phyloP scores from a whole-genome alignment of 2,329 filamentous ascomycete genomes.

The Hortaea werneckii region DNA sequence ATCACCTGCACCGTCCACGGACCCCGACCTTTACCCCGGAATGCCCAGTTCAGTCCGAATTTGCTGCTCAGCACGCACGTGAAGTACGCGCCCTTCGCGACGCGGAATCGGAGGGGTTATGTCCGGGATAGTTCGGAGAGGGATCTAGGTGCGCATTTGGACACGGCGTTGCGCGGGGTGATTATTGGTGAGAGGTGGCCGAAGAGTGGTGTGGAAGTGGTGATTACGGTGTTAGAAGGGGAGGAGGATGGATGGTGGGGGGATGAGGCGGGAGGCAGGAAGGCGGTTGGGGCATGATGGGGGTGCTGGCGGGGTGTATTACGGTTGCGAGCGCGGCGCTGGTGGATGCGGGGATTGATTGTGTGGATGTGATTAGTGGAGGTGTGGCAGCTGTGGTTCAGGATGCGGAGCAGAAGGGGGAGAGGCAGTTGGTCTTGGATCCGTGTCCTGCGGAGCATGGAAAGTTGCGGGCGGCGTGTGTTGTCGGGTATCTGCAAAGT shows the following conservation, averaged over 20 bases:
- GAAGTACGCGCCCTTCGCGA: conserved; percentile 94
- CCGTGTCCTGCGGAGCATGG: conserved; percentile 73
- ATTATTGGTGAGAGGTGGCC: conserved; percentile 93
- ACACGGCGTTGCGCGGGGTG: conserved; percentile 79
- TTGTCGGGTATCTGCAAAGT: conserved; percentile 76
- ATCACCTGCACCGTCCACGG: conserved; percentile 89
- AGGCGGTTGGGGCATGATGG: conserved; percentile 74
- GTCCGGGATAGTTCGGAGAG: conserved; percentile 76
- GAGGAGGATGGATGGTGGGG: conserved; percentile 70
- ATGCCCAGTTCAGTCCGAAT: conserved; percentile 83
- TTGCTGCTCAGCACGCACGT: conserved; percentile 86
- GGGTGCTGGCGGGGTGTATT: conserved; percentile 80
- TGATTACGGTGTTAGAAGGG: conserved; percentile 85
- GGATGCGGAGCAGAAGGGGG: conserved; percentile 15
- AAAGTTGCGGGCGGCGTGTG: conserved; percentile 69
- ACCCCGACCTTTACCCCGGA: conserved; percentile 78
- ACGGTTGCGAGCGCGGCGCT: conserved; percentile 89
- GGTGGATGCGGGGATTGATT: conserved; percentile 91
- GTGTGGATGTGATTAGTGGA: conserved; percentile 78
- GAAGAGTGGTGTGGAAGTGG: conserved; percentile 95
- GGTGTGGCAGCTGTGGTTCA: conserved; percentile 73
- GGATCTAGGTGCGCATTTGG: conserved; percentile 81
- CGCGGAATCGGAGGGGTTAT: conserved; percentile 71
- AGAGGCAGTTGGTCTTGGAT: conserved; percentile 56
- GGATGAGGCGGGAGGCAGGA: conserved; percentile 29